phyloP scores from a whole-genome alignment of 148 eudicot species.

The Persicaria tinctoria region DNA sequence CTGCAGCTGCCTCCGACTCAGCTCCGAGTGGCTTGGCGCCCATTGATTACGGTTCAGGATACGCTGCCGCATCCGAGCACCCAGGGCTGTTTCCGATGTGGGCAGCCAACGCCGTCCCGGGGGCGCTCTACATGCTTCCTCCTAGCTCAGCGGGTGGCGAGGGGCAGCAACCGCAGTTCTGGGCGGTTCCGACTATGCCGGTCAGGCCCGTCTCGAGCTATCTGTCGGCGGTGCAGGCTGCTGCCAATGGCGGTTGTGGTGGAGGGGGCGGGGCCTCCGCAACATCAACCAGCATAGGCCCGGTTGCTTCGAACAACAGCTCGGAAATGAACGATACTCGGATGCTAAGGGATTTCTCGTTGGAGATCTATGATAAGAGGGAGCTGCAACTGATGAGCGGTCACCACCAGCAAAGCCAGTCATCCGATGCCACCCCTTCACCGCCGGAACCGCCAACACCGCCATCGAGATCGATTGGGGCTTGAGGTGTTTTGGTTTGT shows the following conservation, averaged over 20 bases:
- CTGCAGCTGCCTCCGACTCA: neutral
- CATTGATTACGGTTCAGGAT: neutral
- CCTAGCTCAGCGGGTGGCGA: conserved; percentile 14
- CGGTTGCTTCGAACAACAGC: conserved; percentile 18
- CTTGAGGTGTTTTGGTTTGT: neutral
- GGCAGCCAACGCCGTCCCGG: conserved; percentile 29
- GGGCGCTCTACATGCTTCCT: conserved; percentile 30
- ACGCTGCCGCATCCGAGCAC: conserved; percentile 4
- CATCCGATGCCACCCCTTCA: neutral
- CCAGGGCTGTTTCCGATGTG: conserved; percentile 61
- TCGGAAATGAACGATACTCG: conserved; percentile 18
- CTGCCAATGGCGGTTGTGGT: conserved; percentile 5
- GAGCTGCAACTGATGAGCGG: conserved; percentile 83
- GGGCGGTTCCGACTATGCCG: conserved; percentile 61
- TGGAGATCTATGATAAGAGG: conserved; percentile 55
- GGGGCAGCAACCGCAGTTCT: conserved; percentile 45
- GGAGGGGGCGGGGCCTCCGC: neutral
- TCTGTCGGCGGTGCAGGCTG: conserved; percentile 19
- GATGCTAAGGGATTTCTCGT: conserved; percentile 55
- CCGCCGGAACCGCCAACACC: conserved; percentile 3
- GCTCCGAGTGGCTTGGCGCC: neutral
- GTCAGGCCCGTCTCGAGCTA: conserved; percentile 36
- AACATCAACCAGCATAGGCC: neutral
- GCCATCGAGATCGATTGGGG: neutral
- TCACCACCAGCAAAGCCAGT: neutral